Conservation (phyloP, 495 filamentous ascomycete genomes). For the Aspergillus coremiiformis region DNA sequence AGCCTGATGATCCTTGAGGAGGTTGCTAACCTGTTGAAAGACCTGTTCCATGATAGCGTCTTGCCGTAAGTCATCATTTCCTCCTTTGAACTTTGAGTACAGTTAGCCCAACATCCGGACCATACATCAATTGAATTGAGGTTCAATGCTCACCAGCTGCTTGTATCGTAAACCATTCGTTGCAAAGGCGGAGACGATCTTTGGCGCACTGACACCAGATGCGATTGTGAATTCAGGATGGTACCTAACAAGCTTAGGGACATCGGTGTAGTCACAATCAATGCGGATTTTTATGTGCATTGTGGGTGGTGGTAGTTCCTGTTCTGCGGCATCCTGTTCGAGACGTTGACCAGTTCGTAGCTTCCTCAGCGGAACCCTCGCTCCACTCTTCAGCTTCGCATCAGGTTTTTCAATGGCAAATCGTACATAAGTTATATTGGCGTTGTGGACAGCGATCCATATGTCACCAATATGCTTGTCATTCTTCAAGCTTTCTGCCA, state of each 20-base stretch:
- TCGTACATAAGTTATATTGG: constrained; percentile 64
- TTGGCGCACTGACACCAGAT: constrained; percentile 84
- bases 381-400: constrained; percentile 58
- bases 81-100: constrained; percentile 66
- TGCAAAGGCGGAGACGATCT: constrained; percentile 73
- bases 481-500: constrained; percentile 53
- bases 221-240: constrained; percentile 70
- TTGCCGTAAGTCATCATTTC: constrained; percentile 93
- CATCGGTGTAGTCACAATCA: constrained; percentile 63
- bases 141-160: constrained; percentile 56
- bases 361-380: constrained; percentile 55
- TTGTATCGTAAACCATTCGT: constrained; percentile 72
- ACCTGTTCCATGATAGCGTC: constrained; percentile 99
- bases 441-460: constrained; percentile 62
- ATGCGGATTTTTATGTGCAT: constrained; percentile 72
- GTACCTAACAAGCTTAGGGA: constrained; percentile 65
- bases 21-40: constrained; percentile 87
- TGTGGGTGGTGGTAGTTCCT: constrained; percentile 76
- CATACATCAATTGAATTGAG: neutral
- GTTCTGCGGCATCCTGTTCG: constrained; percentile 46
- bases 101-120: constrained; percentile 1
- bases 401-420: constrained; percentile 59
- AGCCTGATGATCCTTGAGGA: constrained; percentile 74
- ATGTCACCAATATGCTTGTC: constrained; percentile 38
- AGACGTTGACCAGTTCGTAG: constrained; percentile 49